phyloP scores from a whole-genome alignment of 257 asterid species.

The Penstemon davidsonii region DNA sequence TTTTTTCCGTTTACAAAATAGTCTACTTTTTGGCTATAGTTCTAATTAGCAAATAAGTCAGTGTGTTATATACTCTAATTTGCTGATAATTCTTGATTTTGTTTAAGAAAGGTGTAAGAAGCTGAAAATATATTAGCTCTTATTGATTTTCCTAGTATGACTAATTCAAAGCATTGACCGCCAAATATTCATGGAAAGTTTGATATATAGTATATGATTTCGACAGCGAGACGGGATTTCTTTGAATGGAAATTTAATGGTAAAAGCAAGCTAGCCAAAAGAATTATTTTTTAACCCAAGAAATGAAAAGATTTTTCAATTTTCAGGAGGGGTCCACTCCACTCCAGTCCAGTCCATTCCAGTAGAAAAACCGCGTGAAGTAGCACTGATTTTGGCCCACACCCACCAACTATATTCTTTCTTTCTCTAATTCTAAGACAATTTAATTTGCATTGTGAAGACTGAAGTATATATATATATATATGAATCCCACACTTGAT shows the following conservation, averaged over 20 bases:
- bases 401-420: not conserved
- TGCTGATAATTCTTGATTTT: no score
- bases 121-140: not conserved
- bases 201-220: not conserved
- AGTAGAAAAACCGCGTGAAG: slow-evolving; percentile 33
- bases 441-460: not conserved
- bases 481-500: not conserved
- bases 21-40: no score
- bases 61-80: no score
- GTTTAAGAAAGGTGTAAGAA: not conserved
- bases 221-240: not conserved
- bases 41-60: no score
- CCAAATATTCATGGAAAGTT: not conserved
- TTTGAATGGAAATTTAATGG: slow-evolving; percentile 15
- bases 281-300: not conserved
- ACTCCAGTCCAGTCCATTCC: not conserved
- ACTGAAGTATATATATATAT: not conserved
- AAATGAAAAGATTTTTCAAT: not conserved
- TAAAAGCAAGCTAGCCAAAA: not conserved
- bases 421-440: not conserved
- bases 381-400: slow-evolving; percentile 1
- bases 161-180: slow-evolving; percentile 12
- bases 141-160: slow-evolving; percentile 9
- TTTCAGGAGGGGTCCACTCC: not conserved
- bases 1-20: no score